These are phyloP conservation scores for Vaccinium darrowii DNA, from an alignment of 148 eudicot genomes.

Conservation along the genomic window DNA sequence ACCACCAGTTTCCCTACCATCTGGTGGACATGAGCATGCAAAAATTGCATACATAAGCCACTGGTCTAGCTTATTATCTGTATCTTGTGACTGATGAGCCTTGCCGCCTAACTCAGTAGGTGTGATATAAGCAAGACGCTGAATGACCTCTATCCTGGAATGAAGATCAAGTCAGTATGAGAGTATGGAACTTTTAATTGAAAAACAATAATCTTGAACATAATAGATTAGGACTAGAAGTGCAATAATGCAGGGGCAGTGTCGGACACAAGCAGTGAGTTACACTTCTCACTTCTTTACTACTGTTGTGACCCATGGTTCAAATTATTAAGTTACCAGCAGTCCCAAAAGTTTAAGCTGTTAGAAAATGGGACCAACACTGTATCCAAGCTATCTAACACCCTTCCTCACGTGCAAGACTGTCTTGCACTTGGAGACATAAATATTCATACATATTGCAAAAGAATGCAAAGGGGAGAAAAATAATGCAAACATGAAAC, in stretches of 20 bases:
- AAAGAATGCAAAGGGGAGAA: no score
- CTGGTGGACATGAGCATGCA: conserved; percentile 96
- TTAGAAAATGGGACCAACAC: no score
- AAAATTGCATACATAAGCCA: conserved; percentile 99
- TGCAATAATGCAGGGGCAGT: neutral
- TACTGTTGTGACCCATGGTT: neutral
- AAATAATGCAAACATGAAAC: no score
- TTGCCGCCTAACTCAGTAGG: conserved; percentile 94
- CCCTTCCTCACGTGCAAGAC: no score
- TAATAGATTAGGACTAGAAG: neutral
- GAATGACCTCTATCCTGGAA: conserved; percentile 82
- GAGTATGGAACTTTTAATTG: neutral
- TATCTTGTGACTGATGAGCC: conserved; percentile 83
- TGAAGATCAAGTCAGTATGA: neutral
- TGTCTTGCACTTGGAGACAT: no score
- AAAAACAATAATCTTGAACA: neutral
- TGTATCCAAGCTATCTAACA: no score
- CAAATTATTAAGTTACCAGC: no score
- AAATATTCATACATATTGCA: no score
- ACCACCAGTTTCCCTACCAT: conserved; percentile 69
- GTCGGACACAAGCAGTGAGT: no score
- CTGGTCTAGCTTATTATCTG: conserved; percentile 91
- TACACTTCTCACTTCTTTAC: neutral
- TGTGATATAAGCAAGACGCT: conserved; percentile 89
- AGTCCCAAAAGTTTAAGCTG: no score